Base-by-base conservation (phyloP, 1,284 basidiomycete genomes). In the Pyrrhoderma lamaoense region DNA sequence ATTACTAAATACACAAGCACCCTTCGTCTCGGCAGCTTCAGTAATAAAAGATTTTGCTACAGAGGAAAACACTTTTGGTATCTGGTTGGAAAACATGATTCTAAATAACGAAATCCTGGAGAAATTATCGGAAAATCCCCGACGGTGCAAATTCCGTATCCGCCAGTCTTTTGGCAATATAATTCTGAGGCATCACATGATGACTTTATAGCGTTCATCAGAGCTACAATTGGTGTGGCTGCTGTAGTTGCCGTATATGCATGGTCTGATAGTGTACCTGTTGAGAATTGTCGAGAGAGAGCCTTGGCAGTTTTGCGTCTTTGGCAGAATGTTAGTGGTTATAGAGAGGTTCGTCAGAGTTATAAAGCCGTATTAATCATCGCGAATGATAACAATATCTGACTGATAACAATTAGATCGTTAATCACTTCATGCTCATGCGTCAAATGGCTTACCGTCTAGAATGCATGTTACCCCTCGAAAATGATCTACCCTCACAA, bases 241-340 rank as follows among this genome's bases (percentile, higher is more conserved):
- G 72, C 73, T 44, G 78, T 86, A 8, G 65, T 89, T n/a, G 79
- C 79, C 1, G 82, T 85, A n/a, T 82, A 81, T 60, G 82, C 82
- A 5, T 89, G 85, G 82, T 77, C 85, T 16, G 86, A 89, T 59
- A 83, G 82, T 61, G 67, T 85, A n/a, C 81, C 80, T 1, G 75
- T 81, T 54, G 73, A 77, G 52, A 63, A 65, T 14, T 84, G 82
- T 60, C 72, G 82, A 7, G 81, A 85, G 58, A 73, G 79, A 42
- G 71, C 75, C 0, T 63, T 89, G 7, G 76, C 74, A 8, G 71
- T 87, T 9, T 54, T 89, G 47, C 73, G 77, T 14, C 56, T 88
- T 25, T 89, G 87, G 87, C 86, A 89, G 64, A 70, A 67, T 35
- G 65, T 75, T 2, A 72, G 78, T 47, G 81, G 80, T 2, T 85